phyloP scores from a whole-genome alignment of 139 green algal species.

The Volvox africanus region DNA sequence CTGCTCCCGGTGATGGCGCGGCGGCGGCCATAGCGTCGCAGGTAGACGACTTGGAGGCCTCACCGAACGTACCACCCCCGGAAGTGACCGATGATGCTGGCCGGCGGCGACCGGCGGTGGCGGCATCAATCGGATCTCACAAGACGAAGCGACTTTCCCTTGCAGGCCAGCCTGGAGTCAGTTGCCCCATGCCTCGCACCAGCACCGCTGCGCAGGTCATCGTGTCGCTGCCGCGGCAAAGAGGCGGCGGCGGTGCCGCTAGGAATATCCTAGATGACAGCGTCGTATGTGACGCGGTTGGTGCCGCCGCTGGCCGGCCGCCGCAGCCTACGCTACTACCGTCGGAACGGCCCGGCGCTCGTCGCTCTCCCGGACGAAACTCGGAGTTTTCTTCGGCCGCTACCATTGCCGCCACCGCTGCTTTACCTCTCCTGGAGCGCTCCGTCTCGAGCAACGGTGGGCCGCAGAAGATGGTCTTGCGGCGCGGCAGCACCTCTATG shows the following conservation, averaged over 20 bases:
- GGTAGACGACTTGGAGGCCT: too few relatives aligned
- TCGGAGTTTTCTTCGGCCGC: background rate
- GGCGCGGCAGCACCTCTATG: background rate
- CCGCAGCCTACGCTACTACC: background rate
- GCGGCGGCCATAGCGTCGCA: background rate
- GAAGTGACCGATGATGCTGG: too few relatives aligned
- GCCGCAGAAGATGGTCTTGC: background rate
- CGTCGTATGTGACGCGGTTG: background rate
- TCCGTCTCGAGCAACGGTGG: too few relatives aligned
- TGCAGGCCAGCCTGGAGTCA: background rate
- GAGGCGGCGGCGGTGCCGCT: background rate
- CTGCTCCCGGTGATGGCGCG: background rate
- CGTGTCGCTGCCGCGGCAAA: background rate
- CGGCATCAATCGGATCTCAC: background rate
- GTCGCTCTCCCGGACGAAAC: background rate
- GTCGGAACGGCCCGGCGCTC: conserved; percentile 22
- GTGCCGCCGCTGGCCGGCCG: background rate
- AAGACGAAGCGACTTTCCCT: background rate
- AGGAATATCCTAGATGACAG: conserved; percentile 14
- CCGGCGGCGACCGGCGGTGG: background rate
- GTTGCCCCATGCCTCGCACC: background rate
- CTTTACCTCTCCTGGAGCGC: too few relatives aligned
- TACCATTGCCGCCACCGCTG: background rate
- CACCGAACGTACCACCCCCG: too few relatives aligned
- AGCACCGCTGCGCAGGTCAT: too few relatives aligned